Evolutionary conservation across 2,329 filamentous ascomycete species (phyloP), one percentile per base, ranked within the genome.

Genomic region (Fusarium sp.): DNA sequence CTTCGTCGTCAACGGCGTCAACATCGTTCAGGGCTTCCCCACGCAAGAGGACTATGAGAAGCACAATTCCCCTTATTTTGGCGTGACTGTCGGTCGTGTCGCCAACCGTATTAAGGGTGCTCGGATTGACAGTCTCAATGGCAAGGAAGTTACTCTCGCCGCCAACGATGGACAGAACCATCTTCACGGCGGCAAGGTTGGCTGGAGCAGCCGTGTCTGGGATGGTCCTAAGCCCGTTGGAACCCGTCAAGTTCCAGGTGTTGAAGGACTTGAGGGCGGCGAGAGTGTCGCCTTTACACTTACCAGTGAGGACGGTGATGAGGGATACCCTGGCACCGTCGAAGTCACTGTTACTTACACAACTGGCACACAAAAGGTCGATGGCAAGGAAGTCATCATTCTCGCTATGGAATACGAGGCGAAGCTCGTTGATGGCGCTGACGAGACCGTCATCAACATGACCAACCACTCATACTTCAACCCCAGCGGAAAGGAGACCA

Each of bases 391-490:
- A 68, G 90, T 91, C 70, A 90, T 89, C 3, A 89, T 96, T 23
- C 82, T 98, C 62, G 91, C 91, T 61, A 93, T 97, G 53, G 96
- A 98, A 81, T 98, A 97, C 79, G 93, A 97, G 85, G 94, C 92
- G 23, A 90, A 93, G 80, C 86, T 98, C 49, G 86, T 94, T 6
- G 91, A 88, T 6, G 91, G 92, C 53, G 91, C 91, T 15, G 90
- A 95, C n/a, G 95, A 98, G 86, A 98, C 95, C 0, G 91, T 91
- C 44, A 89, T 98, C 80, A 97, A 95, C 82, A 88, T 98, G 83
- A 98, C 96, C 53, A 99, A 98, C 84, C 95, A 99, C 85, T 97
- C 93, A 41, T 92, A 92, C 83, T 92, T 92, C 81, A 91, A 92
- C 81, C 85, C 91, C 37, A 83, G 85, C 6, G 85, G 85, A 74